These are phyloP conservation scores for Agrostemma githago DNA, from an alignment of 148 eudicot species.

Conservation along the genomic window DNA sequence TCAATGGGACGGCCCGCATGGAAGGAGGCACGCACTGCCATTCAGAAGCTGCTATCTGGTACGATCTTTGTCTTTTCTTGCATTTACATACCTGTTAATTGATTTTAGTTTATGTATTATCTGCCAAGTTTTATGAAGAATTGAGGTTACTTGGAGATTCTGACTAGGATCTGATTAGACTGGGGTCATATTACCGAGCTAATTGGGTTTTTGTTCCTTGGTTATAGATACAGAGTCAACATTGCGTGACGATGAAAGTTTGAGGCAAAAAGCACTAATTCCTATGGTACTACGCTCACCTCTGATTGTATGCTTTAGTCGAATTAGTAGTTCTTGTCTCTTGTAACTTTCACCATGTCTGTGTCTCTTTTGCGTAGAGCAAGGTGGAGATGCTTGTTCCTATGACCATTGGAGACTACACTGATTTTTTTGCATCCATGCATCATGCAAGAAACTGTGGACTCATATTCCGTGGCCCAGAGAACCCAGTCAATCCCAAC, in stretches of 20 bases:
- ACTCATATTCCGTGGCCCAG: constrained; percentile 74
- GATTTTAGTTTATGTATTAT: background rate
- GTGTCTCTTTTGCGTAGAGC: constrained; percentile 33
- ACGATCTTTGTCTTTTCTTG: constrained; percentile 15
- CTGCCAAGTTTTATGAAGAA: background rate
- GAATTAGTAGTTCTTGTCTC: background rate
- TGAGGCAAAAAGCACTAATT: constrained; percentile 65
- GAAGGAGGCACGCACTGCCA: constrained; percentile 90
- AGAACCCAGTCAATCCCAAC: constrained; percentile 63
- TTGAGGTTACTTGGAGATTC: background rate
- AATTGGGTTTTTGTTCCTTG: constrained; percentile 6
- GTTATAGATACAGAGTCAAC: constrained; percentile 64
- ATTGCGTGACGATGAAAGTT: constrained; percentile 61
- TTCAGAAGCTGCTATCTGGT: constrained; percentile 86
- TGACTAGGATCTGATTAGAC: background rate
- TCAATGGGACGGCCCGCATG: constrained; percentile 87
- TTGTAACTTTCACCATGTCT: constrained; percentile 2
- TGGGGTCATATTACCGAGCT: background rate
- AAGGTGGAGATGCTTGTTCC: constrained; percentile 88
- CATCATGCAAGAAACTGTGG: constrained; percentile 92
- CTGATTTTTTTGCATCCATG: constrained; percentile 88
- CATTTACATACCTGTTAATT: background rate
- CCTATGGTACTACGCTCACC: constrained; percentile 43
- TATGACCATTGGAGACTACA: constrained; percentile 75
- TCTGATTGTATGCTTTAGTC: background rate